phyloP scores from a whole-genome alignment of 2,329 filamentous ascomycete genomes.

The Hortaea werneckii region DNA sequence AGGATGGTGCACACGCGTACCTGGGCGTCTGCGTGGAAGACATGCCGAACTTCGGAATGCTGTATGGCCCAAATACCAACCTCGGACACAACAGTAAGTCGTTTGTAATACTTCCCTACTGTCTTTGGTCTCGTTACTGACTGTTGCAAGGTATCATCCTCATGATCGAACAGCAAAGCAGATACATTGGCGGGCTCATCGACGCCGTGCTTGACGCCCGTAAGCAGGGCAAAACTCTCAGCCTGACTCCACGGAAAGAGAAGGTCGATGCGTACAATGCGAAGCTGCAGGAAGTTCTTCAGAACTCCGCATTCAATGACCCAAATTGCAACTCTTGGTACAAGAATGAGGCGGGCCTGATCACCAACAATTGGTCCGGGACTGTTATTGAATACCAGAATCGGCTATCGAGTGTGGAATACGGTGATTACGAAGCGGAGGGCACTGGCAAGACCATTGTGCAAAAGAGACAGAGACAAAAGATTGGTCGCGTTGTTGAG shows the following conservation, averaged over 20 bases:
- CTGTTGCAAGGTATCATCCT: slow-evolving; percentile 37
- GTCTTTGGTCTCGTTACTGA: background rate
- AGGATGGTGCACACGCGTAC: slow-evolving; percentile 40
- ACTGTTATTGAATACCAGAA: slow-evolving; percentile 49
- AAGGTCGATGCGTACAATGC: slow-evolving; percentile 37
- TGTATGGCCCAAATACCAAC: slow-evolving; percentile 50
- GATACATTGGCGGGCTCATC: slow-evolving; percentile 45
- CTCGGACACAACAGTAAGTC: slow-evolving; percentile 22
- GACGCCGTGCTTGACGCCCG: slow-evolving; percentile 38
- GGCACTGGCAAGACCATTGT: slow-evolving; percentile 26
- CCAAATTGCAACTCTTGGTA: slow-evolving; percentile 48
- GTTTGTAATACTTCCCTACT: background rate
- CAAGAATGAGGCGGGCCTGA: slow-evolving; percentile 42
- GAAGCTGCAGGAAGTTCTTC: slow-evolving; percentile 35
- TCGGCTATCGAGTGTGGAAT: slow-evolving; percentile 31
- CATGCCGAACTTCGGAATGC: slow-evolving; percentile 46
- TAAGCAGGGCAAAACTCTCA: slow-evolving; percentile 29
- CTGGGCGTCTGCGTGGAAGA: slow-evolving; percentile 42
- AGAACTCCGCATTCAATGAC: slow-evolving; percentile 42
- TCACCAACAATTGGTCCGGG: slow-evolving; percentile 48
- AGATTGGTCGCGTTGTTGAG: slow-evolving; percentile 35
- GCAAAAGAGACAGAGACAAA: slow-evolving; percentile 24
- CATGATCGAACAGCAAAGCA: slow-evolving; percentile 51
- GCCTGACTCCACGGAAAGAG: slow-evolving; percentile 34
- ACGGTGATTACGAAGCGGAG: slow-evolving; percentile 35